A percentile compares a stretch with the other conserved stretches of the same genome.
Conservation (phyloP, 106 monocot species). For the Acorus calamus region DNA sequence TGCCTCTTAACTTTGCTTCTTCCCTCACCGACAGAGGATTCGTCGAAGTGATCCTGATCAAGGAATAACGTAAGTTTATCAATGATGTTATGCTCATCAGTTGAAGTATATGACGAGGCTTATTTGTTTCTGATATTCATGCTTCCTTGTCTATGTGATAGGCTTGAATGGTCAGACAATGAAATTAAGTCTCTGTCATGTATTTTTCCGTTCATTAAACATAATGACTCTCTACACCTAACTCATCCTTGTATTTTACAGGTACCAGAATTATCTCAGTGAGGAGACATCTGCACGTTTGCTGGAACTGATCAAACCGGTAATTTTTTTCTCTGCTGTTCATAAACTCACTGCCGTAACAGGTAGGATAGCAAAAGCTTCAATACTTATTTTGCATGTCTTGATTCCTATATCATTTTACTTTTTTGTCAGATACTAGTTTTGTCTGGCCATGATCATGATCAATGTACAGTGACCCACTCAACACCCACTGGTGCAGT, state of each 20-base stretch:
- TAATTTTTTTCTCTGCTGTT: slow-evolving; percentile 25
- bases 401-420: not conserved
- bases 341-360: not conserved
- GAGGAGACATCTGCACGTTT: slow-evolving; percentile 68
- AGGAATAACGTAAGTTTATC: slow-evolving; percentile 50
- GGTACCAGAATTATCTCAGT: slow-evolving; percentile 90
- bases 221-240: no score
- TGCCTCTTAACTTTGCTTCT: no score
- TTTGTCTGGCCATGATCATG: slow-evolving; percentile 97
- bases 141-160: no score
- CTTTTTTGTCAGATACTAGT: slow-evolving; percentile 56
- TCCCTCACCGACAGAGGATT: slow-evolving; percentile 41
- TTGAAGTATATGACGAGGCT: no score
- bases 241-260: slow-evolving; percentile 10
- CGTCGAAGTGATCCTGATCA: slow-evolving; percentile 29
- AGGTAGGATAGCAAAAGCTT: no score
- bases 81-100: no score
- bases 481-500: slow-evolving; percentile 53
- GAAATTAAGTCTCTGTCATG: no score
- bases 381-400: not conserved
- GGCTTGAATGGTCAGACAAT: no score
- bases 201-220: no score
- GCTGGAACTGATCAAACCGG: slow-evolving; percentile 57
- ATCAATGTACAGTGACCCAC: slow-evolving; percentile 84
- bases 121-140: no score